Base-by-base conservation (phyloP, 495 filamentous ascomycete genomes). In the Saxophila tyrrhenica region DNA sequence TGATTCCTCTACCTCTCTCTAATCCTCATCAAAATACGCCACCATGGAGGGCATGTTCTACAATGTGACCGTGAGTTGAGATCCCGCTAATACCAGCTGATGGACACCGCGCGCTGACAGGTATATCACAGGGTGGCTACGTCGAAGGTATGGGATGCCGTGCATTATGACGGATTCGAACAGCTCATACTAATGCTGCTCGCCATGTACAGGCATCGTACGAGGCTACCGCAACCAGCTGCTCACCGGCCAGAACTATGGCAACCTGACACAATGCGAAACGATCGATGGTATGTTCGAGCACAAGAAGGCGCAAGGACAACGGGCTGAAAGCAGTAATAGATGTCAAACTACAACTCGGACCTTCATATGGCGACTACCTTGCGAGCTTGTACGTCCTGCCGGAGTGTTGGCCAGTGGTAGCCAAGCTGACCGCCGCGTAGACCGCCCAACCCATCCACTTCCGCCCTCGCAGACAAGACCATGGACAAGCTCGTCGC, bases 261-360 rank as follows among this genome's bases (percentile, higher is more conserved):
- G 75, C 70, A 97, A 97, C 76, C 75, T 99, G 69, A 92, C 82
- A 57, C 92, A 99, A 81, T 99, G 92, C 82, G 92, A 98, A 72
- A 94, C 83, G 47, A 91, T 98, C 61, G 92, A 98, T 73, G 92
- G 92, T 91, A 75, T 59, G 77, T 17, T 39, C 2, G 38, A 52
- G 29, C 5, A 7, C 29, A 35, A 35, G n/a, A 29, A 42, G 32
- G 21, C 48, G 25, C 2, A 35, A 35, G 29, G 13, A 13, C 29
- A 13, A 5, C 5, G 29, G 29, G 41, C 41, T 44, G 41, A 44
- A 8, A 8, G 19, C 3, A n/a, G 7, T 17, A 25, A 48, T 58
- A 97, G 92, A 99, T 78, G 82, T 99, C 59, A 97, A 96, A 71
- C 81, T 97, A 51, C 92, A 99, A 73, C 88, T 99, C 43, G 85